Base-by-base conservation (phyloP, 2,329 filamentous ascomycete genomes). In the Sordariomycetes sp. region DNA sequence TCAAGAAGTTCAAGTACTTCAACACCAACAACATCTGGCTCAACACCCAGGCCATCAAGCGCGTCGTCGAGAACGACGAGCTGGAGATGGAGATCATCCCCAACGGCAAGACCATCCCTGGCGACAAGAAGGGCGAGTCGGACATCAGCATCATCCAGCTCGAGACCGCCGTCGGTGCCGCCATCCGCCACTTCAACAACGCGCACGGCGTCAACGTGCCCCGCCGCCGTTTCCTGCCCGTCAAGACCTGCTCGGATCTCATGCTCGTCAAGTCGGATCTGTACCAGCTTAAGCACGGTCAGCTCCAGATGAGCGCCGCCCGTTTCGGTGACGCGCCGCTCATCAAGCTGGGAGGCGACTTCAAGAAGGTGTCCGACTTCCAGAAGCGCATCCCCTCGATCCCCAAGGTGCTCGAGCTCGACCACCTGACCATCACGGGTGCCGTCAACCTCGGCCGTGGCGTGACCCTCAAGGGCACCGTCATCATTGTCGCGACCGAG, bases 1-100 rank as follows among this genome's bases (percentile, higher is more conserved):
- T 98, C 75, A 98, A 98, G 82, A 98, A 98, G 77, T 98, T 98
- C 83, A 95, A 94, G 77, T 98, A 98, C 80, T 98, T 98, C 82
- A 98, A 98, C 79, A 98, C 92, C 66, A 98, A 98, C 84, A 98
- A 98, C 78, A 95, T 98, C 68, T 98, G 92, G 92, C 84, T 98
- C 75, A 94, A 94, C 70, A 75, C 95, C 51, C 81, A 86, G 59
- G 92, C 92, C 48, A 84, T 98, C 68, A 96, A 96, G 82, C 88
- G 92, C 41, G 87, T 98, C 35, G 92, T 98, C 7, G 92, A 96
- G 77, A 87, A 93, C 64, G 86, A 94, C 61, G 90, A 96, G 72
- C 81, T 98, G 35, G 85, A 88, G 67, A 94, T 98, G 85, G 92
- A 98, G 70, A 98, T 98, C 59, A 98, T 98, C 51, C 88, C 92